Evolutionary conservation across 495 filamentous ascomycete genomes (phyloP), one percentile per base, ranked within the genome.

Genomic region (Aspergillus funiculosus): DNA sequence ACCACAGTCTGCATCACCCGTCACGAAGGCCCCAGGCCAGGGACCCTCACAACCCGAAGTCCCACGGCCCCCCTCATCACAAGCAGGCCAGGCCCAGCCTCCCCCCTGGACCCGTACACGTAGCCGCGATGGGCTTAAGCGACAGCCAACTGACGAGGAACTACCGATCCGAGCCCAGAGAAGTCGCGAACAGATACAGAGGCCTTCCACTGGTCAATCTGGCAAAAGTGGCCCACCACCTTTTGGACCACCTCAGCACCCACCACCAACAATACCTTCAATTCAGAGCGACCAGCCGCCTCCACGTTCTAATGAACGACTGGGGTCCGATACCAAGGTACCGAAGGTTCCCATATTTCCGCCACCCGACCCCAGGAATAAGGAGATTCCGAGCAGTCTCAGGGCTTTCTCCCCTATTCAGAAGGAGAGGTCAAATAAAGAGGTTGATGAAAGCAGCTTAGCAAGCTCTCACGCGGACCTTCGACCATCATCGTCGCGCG

Each of bases 121-220:
- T 6, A 67, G 66, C 44, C 67, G 68, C 6, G 68, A 72, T 58
- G 65, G 56, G 46, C 54, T 54, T 5, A 61, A 62, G 34, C 58
- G 61, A 13, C 60, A 64, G n/a, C 56, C 67, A 19, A 64, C 68
- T 1, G 68, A 76, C 31, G 72, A 32, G 9, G 28, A 75, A 22
- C 62, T 67, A 1, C 24, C 45, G 4, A 48, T 69, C 28, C 66
- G 72, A 37, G 46, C 56, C n/a, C 69, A 72, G 48, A 63, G 56
- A 40, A 75, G 74, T 50, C 67, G 72, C 6, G 74, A 76, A 36
- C 67, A 66, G 19, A 52, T 72, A 45, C 61, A 59, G n/a, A 70
- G 68, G 8, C 65, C 71, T 14, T 64, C 66, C 17, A 67, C 66
- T 11, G 60, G 56, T 6, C 60, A 63, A 41, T 62, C 63, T 25